Evolutionary conservation across 257 asterid species (phyloP), one percentile per base, ranked within the genome.

Genomic region (Scutellaria galericulata): DNA sequence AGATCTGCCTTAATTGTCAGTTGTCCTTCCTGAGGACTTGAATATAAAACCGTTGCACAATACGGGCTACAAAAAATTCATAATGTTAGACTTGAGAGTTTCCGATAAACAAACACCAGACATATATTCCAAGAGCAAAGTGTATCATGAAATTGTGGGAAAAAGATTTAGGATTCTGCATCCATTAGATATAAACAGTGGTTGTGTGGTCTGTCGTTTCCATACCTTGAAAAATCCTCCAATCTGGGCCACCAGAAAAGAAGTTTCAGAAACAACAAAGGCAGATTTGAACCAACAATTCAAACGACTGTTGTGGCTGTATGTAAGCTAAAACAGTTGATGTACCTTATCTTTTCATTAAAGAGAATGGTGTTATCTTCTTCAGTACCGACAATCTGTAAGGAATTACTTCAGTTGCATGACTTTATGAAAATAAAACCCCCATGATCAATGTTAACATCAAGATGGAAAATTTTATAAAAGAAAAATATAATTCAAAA

Each of bases 141-240:
- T 46, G 46, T 55, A 48, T 68, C 57, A 41, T 59, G 66, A 59
- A 67, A 47, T 65, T 68, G 77, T 24, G 63, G 62, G 58, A 45
- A 31, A 44, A 45, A 22, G 52, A 74, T 13, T 35, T 2, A 22
- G 64, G 55, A 52, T 20, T 69, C 42, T 77, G 59, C 57, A 24
- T 54, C 53, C 1, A 20, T 63, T 37, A 56, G 77, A 73, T 12
- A 44, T 60, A 67, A 80, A 61, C 24, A 52, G 20, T 59, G 72
- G 72, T 51, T 64, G 37, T 64, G 44, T 73, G 66, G 15, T 66
- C 64, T 44, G 39, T 56, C 59, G 75, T 77, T 75, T 65, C 54
- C 83, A 18, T 82, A 88, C 99, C 99, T 94, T 50, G 87, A 85
- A 75, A 94, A 91, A 48, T 89, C 96, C 75, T 91, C 93, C 87